Evolutionary conservation across 2,329 filamentous ascomycete species (phyloP).

Genomic region (Alternaria sp.): DNA sequence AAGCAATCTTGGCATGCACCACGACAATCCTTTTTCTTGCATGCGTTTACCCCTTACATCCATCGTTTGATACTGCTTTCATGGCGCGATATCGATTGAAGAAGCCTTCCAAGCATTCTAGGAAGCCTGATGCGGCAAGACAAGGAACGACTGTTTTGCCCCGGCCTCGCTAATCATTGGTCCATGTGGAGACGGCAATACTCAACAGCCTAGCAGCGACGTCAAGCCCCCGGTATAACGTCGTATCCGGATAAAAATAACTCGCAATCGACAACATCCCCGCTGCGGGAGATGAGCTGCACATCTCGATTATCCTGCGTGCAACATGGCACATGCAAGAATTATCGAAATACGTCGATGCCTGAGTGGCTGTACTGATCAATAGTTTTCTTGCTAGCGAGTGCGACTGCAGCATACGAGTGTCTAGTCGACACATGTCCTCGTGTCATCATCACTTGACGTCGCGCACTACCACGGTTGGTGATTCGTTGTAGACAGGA

Average conservation of each 20-base stretch:
- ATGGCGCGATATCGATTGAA: not conserved
- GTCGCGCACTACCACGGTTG: constrained; percentile 1
- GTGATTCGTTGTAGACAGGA: constrained; percentile 2
- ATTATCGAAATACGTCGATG: not conserved
- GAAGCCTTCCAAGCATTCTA: constrained; percentile 16
- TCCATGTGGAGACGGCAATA: constrained; percentile 30
- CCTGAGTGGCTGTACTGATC: not conserved
- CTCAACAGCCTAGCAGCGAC: constrained; percentile 29
- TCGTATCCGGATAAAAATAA: constrained; percentile 32
- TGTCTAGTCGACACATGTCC: constrained; percentile 7
- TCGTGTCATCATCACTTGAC: not conserved
- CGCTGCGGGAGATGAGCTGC: constrained; percentile 7
- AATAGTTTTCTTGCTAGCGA: not conserved
- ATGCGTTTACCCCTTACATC: not conserved
- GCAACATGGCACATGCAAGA: constrained; percentile 3
- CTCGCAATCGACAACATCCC: constrained; percentile 10
- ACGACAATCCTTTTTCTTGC: not conserved
- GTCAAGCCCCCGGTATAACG: constrained; percentile 18
- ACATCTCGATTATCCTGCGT: constrained; percentile 4
- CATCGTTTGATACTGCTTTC: not conserved
- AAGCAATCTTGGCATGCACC: constrained; percentile 4
- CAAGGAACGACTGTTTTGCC: constrained; percentile 10
- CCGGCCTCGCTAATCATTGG: constrained; percentile 23
- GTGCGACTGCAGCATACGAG: not conserved
- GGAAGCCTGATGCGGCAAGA: constrained; percentile 15